These are phyloP conservation scores for Paecilomyces fulvus DNA, from an alignment of 2,329 filamentous ascomycete genomes.

Conservation along the genomic window DNA sequence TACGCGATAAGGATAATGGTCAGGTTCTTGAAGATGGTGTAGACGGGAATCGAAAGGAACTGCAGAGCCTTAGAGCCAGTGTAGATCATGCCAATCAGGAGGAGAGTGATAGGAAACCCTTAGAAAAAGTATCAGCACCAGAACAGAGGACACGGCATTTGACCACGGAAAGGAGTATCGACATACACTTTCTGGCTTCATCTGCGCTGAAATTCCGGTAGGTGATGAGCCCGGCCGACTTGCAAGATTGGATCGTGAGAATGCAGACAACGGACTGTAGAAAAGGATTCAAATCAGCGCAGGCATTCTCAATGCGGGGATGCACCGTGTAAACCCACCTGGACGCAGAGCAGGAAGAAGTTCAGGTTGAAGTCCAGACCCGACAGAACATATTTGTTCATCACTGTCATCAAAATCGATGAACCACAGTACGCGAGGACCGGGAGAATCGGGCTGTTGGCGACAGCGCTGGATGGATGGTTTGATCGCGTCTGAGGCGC, in stretches of 20 bases:
- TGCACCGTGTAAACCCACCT: slow-evolving; percentile 52
- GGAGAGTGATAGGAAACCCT: slow-evolving; percentile 95
- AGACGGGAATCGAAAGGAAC: slow-evolving; percentile 93
- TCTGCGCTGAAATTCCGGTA: slow-evolving; percentile 77
- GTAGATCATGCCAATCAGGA: slow-evolving; percentile 98
- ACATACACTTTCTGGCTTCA: slow-evolving; percentile 96
- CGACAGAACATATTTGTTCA: slow-evolving; percentile 97
- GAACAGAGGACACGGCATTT: background rate
- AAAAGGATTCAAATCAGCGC: slow-evolving; percentile 5
- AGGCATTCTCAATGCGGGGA: background rate
- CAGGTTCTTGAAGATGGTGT: slow-evolving; percentile 99
- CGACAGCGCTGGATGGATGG: slow-evolving; percentile 40
- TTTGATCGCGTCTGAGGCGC: slow-evolving; percentile 27
- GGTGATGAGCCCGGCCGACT: slow-evolving; percentile 70
- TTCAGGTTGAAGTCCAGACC: slow-evolving; percentile 89
- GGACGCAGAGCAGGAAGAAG: slow-evolving; percentile 86
- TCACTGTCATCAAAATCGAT: slow-evolving; percentile 99
- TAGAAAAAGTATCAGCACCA: background rate
- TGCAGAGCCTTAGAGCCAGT: slow-evolving; percentile 92
- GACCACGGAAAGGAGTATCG: slow-evolving; percentile 27
- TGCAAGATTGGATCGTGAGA: slow-evolving; percentile 71
- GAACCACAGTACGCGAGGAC: slow-evolving; percentile 87
- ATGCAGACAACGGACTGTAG: slow-evolving; percentile 80
- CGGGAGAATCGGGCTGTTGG: slow-evolving; percentile 70
- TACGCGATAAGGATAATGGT: slow-evolving; percentile 99